Conservation (phyloP, 1,139 yeast species). For the Zygoascus hellenicus region DNA sequence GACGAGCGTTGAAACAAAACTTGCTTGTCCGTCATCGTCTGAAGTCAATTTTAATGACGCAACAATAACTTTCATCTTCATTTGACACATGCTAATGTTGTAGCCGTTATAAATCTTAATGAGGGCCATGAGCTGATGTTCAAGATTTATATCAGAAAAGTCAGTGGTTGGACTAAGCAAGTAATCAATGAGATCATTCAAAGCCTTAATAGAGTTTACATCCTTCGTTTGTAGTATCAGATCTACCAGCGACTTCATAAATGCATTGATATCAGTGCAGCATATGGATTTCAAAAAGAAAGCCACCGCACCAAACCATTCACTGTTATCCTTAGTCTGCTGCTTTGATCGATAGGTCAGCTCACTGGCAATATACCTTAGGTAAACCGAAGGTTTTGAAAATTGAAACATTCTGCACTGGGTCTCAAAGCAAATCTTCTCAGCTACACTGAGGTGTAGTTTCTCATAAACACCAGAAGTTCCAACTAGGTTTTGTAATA, state of each 20-base stretch:
- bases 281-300: conserved; percentile 18
- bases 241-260: conserved; percentile 19
- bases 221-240: conserved; percentile 22
- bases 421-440: conserved; percentile 23
- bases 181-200: conserved; percentile 15
- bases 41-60: background rate
- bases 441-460: conserved; percentile 20
- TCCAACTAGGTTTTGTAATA: conserved; percentile 5
- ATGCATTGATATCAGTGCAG: conserved; percentile 15
- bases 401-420: conserved; percentile 23
- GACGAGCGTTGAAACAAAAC: background rate
- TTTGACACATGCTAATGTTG: conserved; percentile 49
- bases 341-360: too few relatives aligned
- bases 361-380: conserved; percentile 18
- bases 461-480: background rate
- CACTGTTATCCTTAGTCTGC: background rate
- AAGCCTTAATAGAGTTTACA: conserved; percentile 13
- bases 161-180: conserved; percentile 12
- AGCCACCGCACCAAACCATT: conserved; percentile 12
- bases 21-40: background rate
- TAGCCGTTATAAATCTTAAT: conserved; percentile 41
- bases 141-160: conserved; percentile 1
- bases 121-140: conserved; percentile 20
- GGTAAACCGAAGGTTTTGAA: conserved; percentile 20
- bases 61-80: conserved; percentile 35